Evolutionary conservation across 345 rosid species (phyloP), one percentile per base, ranked within the genome.

Genomic region (Limnanthes douglasii): DNA sequence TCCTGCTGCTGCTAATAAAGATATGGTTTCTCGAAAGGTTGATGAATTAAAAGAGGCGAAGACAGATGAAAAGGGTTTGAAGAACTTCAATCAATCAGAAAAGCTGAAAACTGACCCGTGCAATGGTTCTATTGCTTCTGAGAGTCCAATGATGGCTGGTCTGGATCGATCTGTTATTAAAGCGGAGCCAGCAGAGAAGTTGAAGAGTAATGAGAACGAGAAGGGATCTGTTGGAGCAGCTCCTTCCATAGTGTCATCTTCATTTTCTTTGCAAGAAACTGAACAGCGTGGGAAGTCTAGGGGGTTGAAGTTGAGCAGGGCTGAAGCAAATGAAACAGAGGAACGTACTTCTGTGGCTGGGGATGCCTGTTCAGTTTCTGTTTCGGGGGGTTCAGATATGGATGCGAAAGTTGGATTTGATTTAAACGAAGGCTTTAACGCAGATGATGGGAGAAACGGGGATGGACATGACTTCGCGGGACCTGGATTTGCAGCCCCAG

Each of bases 351-450:
- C 68, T 30, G 43, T 47, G 9, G 18, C 53, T 36, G 35, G 49
- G 3, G 65, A 43, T 42, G 41, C 47, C 54, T 18, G 70, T 41
- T 40, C 52, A 5, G 24, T 25, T 36, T 42, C 59, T 40, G 48
- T 40, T 28, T 37, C 35, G 2, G 74, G 42, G 22, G 61, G 53
- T 2, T 45, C 64, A 19, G 70, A 57, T 30, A 42, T 39, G 47
- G 86, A 71, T 36, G 65, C 52, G 24, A 83, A 73, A 68, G 61
- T 83, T 12, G 74, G 56, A 45, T 88, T 88, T 63, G 97, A 88
- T 42, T 45, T 88, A 43, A 88, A 88, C 54, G 90, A 88, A 70
- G 93, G 85, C 38, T 57, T 82, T 24, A 37, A 36, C 31, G 56
- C 59, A 0, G 95, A 83, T 17, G 95, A 82, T 37, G 61, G 66